Base-by-base conservation (phyloP, 139 green algal species). In the Chlamydomonas sp. region DNA sequence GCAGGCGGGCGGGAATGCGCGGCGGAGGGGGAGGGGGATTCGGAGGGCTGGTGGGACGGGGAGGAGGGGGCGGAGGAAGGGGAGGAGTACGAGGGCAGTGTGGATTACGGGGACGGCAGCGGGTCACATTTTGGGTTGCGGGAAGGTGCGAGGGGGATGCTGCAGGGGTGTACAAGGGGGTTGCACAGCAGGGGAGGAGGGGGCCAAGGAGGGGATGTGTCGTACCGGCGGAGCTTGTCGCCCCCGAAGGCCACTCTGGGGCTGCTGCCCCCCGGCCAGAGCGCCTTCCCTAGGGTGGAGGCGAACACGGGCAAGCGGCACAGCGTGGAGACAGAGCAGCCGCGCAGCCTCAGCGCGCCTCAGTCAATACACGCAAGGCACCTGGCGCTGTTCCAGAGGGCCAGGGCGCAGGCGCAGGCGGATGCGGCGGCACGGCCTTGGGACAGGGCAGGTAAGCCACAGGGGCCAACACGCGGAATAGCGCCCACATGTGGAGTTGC, bases 251-350 rank as follows among this genome's bases (percentile, higher is more conserved):
- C 81, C 68, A 86, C 81, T 4, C 69, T 86, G 15, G 59, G 61
- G 1, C 60, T 79, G n/a, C 81, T 86, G 1, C 81, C 72, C 0
- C 81, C 81, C 60, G 63, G 60, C 60, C 15, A 1, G 60, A 31
- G 2, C 20, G 18, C 81, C 20, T 86, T 86, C n/a, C 81, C 81
- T 0, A 62, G 73, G 15, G 81, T 86, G 5, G 61, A 73, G 20
- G 63, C 8, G 63, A 8, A 12, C 63, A 6, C 59, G n/a, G 71
- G 5, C 71, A 5, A 57, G 1, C 7, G 20, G 4, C n/a, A 58
- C 7, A 57, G 9, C 49, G 81, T 86, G 58, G 69, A 86, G 81
- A 86, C 81, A 61, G 81, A 86, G 81, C 16, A 86, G 69, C 81
- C 81, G 3, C 81, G 81, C 71, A 61, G 17, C 8, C 12, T 86